These are phyloP conservation scores for Physcia stellaris DNA, from an alignment of 495 filamentous ascomycete genomes.

Conservation along the genomic window DNA sequence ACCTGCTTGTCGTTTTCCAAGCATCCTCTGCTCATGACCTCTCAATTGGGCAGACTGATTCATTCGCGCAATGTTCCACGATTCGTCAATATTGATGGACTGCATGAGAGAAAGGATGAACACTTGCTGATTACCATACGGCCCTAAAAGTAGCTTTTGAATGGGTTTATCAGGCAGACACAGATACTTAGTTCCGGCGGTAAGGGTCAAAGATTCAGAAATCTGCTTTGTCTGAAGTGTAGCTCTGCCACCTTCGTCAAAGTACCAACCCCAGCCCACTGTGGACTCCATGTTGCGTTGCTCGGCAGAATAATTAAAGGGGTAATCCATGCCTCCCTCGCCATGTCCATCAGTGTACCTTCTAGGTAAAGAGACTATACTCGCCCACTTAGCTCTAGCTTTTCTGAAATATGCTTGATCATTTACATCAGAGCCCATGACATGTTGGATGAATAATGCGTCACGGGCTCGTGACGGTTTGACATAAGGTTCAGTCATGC, in stretches of 20 bases:
- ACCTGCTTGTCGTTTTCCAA: constrained; percentile 19
- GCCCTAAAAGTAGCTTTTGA: constrained; percentile 39
- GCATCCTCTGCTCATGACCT: constrained; percentile 2
- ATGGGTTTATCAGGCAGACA: constrained; percentile 18
- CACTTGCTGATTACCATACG: constrained; percentile 26
- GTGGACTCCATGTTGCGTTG: constrained; percentile 30
- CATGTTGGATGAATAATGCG: too few relatives aligned
- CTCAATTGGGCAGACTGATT: constrained; percentile 2
- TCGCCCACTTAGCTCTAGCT: constrained; percentile 33
- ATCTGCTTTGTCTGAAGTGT: constrained; percentile 27
- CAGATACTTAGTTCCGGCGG: constrained; percentile 28
- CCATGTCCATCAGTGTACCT: constrained; percentile 22
- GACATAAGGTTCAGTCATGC: too few relatives aligned
- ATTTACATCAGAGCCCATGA: constrained; percentile 29
- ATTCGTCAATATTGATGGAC: constrained; percentile 28
- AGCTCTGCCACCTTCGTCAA: constrained; percentile 23
- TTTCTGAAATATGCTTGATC: constrained; percentile 32
- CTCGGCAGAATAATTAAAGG: constrained; percentile 31
- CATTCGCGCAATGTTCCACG: constrained; percentile 24
- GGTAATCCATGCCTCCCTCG: constrained; percentile 21
- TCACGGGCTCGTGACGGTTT: too few relatives aligned
- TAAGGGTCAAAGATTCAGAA: constrained; percentile 15
- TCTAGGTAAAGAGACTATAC: constrained; percentile 37
- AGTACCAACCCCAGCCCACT: constrained; percentile 44
- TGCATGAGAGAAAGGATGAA: constrained; percentile 28